Evolutionary conservation across 495 filamentous ascomycete genomes (phyloP).

Genomic region (Penicillium antarcticum): DNA sequence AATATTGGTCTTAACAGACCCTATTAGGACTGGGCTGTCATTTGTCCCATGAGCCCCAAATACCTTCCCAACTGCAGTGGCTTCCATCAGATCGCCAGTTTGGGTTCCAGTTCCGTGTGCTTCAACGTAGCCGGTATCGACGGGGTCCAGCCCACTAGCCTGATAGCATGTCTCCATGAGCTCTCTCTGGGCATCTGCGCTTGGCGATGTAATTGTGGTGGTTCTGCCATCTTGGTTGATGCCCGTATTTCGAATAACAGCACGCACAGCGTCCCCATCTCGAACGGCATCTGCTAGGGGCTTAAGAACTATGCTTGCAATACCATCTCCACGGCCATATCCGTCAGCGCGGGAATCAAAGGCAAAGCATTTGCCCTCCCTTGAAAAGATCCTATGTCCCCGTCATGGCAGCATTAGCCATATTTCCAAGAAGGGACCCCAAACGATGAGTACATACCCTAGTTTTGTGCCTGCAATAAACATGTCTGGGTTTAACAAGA

Average conservation of each 20-base stretch:
- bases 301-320: constrained; percentile 27
- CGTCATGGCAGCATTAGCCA: too few species aligned
- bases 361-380: background rate
- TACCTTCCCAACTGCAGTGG: too few species aligned
- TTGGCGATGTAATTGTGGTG: constrained; percentile 15
- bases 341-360: constrained; percentile 32
- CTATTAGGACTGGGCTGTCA: too few species aligned
- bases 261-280: constrained; percentile 8
- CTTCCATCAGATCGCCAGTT: too few species aligned
- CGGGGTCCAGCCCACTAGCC: constrained; percentile 18
- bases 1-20: too few species aligned
- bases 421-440: too few species aligned
- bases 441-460: too few species aligned
- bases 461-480: background rate
- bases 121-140: constrained; percentile 18
- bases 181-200: constrained; percentile 11
- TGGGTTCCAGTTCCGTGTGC: constrained; percentile 15
- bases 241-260: constrained; percentile 5
- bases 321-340: constrained; percentile 36
- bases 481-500: constrained; percentile 11
- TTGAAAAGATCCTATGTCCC: background rate
- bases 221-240: constrained; percentile 26
- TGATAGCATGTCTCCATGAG: constrained; percentile 23
- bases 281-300: constrained; percentile 8
- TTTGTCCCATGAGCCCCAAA: too few species aligned